phyloP scores from a whole-genome alignment of 2,329 filamentous ascomycete genomes.

The Pseudogymnoascus sp. region DNA sequence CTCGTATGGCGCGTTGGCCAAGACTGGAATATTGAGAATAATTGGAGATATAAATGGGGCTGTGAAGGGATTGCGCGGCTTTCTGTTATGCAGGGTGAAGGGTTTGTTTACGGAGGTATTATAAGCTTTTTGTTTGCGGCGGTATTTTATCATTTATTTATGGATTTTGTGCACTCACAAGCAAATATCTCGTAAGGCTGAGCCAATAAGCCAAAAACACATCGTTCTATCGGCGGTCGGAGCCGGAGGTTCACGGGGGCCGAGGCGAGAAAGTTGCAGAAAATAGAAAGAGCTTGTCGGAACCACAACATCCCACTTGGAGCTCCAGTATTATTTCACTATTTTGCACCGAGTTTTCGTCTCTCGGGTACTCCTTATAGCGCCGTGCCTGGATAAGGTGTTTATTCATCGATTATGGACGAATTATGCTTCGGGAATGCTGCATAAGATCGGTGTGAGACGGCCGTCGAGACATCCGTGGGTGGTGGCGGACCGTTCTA shows the following conservation, averaged over 20 bases:
- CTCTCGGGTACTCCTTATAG: not conserved
- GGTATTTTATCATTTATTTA: not conserved
- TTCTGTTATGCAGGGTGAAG: not conserved
- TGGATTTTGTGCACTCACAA: not conserved
- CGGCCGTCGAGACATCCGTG: constrained; percentile 2
- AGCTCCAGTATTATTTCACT: constrained; percentile 4
- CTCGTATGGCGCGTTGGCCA: not conserved
- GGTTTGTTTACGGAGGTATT: not conserved
- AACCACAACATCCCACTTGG: not conserved
- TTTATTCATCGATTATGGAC: constrained; percentile 7
- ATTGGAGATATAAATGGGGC: not conserved
- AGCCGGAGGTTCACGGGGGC: not conserved
- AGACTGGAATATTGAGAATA: not conserved
- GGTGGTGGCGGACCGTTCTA: not conserved
- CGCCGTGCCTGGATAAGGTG: not conserved
- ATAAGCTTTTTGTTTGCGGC: not conserved
- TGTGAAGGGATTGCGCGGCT: not conserved
- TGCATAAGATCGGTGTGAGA: not conserved
- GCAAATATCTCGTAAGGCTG: constrained; percentile 1
- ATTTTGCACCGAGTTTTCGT: not conserved
- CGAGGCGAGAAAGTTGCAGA: not conserved
- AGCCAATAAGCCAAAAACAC: not conserved
- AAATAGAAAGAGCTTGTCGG: constrained; percentile 3
- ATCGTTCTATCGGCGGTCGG: not conserved
- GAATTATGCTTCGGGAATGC: not conserved